Evolutionary conservation across 768 basidiomycete genomes (phyloP), one percentile per base, ranked within the genome.

Genomic region (Candolleomyces aberdarensis): DNA sequence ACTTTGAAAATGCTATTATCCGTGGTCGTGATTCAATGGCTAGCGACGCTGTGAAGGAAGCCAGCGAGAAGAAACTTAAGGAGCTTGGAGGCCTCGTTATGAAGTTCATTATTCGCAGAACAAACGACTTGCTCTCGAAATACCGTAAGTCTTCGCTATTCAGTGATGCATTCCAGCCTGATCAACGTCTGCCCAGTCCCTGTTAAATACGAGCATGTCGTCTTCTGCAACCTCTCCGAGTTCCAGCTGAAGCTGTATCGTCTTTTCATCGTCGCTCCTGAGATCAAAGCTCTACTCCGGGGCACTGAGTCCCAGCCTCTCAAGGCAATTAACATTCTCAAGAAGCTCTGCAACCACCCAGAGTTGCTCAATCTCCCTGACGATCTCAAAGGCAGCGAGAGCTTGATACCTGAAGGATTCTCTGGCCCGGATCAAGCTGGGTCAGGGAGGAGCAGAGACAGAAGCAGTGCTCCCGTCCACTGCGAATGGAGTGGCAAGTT

Each of bases 151-250:
- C 10, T 2, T 39, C 31, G 31, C 20, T 22, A 31, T 29, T 58
- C 19, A 47, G n/a, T 49, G 15, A 48, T 65, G 61, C 51, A 22
- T 43, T 17, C 62, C 59, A 51, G 36, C 36, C 36, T 36, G 36
- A 65, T 58, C 59, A 40, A 63, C 48, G 11, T 26, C 52, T 56
- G 1, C 67, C 6, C 44, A 98, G 96, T 99, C 31, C 97, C 97
- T 9, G 94, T 99, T 76, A 99, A 99, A 73, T 98, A 98, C 76
- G 97, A 98, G 72, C 94, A 98, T 62, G 91, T 98, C 62, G 95
- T 98, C 0, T 98, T 97, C 74, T 98, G 95, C 71, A 82, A 85
- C 46, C 82, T 92, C 4, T 94, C 92, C 2, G 80, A 88, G 15
- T 87, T 97, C 66, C 95, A 98, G 66, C 75, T 92, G 14, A 78